Evolutionary conservation across 176 grass and related monocot genomes (phyloP).

Genomic region (Tillandsia fasciculata): DNA sequence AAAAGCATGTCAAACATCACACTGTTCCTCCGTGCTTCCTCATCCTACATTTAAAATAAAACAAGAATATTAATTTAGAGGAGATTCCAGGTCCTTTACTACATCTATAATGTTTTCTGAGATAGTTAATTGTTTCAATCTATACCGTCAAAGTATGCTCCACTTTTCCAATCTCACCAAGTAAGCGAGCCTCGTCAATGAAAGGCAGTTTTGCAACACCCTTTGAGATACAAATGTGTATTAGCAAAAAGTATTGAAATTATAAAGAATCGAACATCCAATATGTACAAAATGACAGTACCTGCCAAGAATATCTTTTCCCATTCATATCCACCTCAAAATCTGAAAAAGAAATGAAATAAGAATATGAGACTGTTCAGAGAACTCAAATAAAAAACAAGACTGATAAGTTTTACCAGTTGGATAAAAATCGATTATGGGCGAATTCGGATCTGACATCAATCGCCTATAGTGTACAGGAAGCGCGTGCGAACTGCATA

Average conservation of each 20-base stretch:
- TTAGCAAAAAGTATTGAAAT: background rate
- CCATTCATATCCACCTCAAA: constrained; percentile 99
- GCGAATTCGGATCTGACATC: constrained; percentile 68
- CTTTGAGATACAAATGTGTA: constrained; percentile 33
- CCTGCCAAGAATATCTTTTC: constrained; percentile 96
- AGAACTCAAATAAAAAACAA: constrained; percentile 1
- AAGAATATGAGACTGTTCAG: constrained; percentile 8
- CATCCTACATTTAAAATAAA: constrained; percentile 40
- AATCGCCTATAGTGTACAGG: constrained; percentile 65
- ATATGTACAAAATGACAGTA: constrained; percentile 12
- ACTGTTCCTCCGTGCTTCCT: constrained; percentile 93
- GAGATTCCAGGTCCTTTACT: background rate
- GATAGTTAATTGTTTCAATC: background rate
- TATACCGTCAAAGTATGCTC: constrained; percentile 92
- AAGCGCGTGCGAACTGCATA: constrained; percentile 82
- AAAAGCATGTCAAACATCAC: constrained; percentile 92
- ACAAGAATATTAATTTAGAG: constrained; percentile 13
- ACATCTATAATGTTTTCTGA: background rate
- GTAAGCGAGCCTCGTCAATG: constrained; percentile 78
- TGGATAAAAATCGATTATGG: constrained; percentile 98
- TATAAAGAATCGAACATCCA: background rate
- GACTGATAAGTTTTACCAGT: constrained; percentile 41
- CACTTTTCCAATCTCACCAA: constrained; percentile 79
- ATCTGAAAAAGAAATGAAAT: constrained; percentile 40
- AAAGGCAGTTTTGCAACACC: constrained; percentile 96